Evolutionary conservation across 1,284 basidiomycete genomes (phyloP).

Genomic region (Ganoderma boninense): DNA sequence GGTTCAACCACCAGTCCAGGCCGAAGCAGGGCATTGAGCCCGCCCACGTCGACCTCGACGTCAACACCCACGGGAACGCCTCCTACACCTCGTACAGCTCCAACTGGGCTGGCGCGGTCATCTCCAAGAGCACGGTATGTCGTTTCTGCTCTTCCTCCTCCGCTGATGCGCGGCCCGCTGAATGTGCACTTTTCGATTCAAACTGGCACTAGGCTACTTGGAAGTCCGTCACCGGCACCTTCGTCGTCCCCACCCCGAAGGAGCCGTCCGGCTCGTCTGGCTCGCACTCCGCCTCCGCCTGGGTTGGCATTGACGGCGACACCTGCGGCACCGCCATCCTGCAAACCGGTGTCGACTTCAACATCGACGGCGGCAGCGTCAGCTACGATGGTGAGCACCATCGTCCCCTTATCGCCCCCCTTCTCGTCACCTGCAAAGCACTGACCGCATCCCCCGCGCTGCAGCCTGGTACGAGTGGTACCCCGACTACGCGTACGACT

Average conservation of each 20-base stretch:
- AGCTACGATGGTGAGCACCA: conserved; percentile 37
- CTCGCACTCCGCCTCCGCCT: background rate
- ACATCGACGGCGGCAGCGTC: conserved; percentile 31
- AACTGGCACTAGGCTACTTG: conserved; percentile 32
- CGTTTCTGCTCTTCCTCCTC: background rate
- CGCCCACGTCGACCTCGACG: background rate
- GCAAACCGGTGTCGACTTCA: conserved; percentile 42
- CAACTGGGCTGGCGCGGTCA: conserved; percentile 41
- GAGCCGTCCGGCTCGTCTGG: conserved; percentile 31
- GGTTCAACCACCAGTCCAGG: conserved; percentile 25
- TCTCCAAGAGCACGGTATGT: conserved; percentile 31
- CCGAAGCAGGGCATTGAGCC: conserved; percentile 18
- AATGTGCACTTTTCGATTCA: background rate
- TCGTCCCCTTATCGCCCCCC: background rate
- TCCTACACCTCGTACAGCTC: conserved; percentile 34
- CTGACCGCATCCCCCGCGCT: background rate
- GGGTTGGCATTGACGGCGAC: background rate
- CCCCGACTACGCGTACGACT: conserved; percentile 45
- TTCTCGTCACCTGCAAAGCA: too few species aligned
- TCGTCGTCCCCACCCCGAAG: conserved; percentile 40
- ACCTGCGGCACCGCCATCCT: background rate
- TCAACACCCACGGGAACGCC: conserved; percentile 21
- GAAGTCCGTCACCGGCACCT: conserved; percentile 43
- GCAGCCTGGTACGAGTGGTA: conserved; percentile 51
- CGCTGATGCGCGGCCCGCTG: background rate